Conservation (phyloP, 2,329 filamentous ascomycete species). For the Trichoderma simmonsii region DNA sequence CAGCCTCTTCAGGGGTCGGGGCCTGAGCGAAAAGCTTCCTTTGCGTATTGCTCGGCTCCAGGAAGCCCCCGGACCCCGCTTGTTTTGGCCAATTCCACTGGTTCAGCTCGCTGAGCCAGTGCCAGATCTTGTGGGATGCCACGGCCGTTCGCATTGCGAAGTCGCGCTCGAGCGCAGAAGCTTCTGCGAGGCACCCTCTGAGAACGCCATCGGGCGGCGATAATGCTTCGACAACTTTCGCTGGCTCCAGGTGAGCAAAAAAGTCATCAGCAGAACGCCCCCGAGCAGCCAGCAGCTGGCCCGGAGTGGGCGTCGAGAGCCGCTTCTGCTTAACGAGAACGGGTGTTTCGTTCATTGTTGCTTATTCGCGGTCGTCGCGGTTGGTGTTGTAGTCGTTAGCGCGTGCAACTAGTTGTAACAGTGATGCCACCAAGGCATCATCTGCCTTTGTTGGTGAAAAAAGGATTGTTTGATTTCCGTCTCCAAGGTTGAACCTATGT, state of each 20-base stretch:
- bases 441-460: constrained; percentile 6
- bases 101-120: constrained; percentile 71
- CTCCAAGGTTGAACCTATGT: constrained; percentile 2
- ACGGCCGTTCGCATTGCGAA: constrained; percentile 68
- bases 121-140: constrained; percentile 67
- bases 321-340: constrained; percentile 34
- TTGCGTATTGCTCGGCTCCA: constrained; percentile 43
- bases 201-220: constrained; percentile 50
- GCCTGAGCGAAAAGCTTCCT: constrained; percentile 36
- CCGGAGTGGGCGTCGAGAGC: constrained; percentile 28
- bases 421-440: constrained; percentile 15
- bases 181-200: constrained; percentile 58
- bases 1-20: constrained; percentile 23
- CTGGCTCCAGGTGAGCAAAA: constrained; percentile 58
- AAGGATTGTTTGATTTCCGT: background rate
- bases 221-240: constrained; percentile 59
- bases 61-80: constrained; percentile 53
- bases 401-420: constrained; percentile 9
- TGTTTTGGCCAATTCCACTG: constrained; percentile 55
- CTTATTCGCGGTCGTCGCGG: constrained; percentile 32
- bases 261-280: constrained; percentile 54
- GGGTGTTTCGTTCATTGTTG: constrained; percentile 36
- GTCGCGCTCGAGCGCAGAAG: constrained; percentile 64
- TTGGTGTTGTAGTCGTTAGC: constrained; percentile 4
- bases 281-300: constrained; percentile 43